Conservation (phyloP, 106 monocot species). For the Apostasia ramifera region DNA sequence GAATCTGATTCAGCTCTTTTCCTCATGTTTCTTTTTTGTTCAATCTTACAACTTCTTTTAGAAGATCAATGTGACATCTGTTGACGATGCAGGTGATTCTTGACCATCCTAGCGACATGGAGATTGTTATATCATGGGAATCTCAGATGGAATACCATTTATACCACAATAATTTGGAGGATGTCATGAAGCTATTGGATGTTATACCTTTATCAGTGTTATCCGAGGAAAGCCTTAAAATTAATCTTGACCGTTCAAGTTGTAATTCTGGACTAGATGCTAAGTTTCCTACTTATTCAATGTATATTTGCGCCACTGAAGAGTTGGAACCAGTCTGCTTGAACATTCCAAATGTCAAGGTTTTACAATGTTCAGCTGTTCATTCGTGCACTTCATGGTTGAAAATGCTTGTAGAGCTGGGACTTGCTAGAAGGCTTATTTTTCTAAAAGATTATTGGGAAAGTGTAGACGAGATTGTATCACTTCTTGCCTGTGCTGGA, state of each 20-base stretch:
- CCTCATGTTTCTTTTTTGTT: not conserved
- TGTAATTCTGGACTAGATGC: conserved; percentile 7
- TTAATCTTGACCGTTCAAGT: conserved; percentile 40
- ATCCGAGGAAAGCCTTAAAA: conserved; percentile 44
- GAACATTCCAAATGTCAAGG: conserved; percentile 59
- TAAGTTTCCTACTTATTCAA: conserved; percentile 16
- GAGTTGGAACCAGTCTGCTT: conserved; percentile 63
- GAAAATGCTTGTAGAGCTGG: conserved; percentile 60
- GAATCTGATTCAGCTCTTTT: not conserved
- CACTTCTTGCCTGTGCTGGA: conserved; percentile 59
- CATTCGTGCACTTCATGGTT: conserved; percentile 51
- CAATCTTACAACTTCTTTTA: not conserved
- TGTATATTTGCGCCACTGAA: conserved; percentile 37
- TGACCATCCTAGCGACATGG: conserved; percentile 48
- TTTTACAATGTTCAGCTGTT: conserved; percentile 38
- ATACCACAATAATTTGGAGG: conserved; percentile 57
- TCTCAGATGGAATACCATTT: conserved; percentile 68
- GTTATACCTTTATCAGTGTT: conserved; percentile 45
- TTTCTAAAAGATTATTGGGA: conserved; percentile 84
- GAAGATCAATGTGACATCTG: not conserved
- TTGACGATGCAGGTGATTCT: conserved; percentile 74
- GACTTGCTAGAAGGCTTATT: conserved; percentile 71
- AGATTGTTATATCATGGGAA: conserved; percentile 68
- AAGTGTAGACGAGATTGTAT: conserved; percentile 46
- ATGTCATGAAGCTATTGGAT: conserved; percentile 51